A percentile compares a stretch with the other conserved stretches of the same genome.
These are phyloP conservation scores for Hypoxylon sp. DNA, from an alignment of 2,329 filamentous ascomycete genomes.

Conservation along the genomic window DNA sequence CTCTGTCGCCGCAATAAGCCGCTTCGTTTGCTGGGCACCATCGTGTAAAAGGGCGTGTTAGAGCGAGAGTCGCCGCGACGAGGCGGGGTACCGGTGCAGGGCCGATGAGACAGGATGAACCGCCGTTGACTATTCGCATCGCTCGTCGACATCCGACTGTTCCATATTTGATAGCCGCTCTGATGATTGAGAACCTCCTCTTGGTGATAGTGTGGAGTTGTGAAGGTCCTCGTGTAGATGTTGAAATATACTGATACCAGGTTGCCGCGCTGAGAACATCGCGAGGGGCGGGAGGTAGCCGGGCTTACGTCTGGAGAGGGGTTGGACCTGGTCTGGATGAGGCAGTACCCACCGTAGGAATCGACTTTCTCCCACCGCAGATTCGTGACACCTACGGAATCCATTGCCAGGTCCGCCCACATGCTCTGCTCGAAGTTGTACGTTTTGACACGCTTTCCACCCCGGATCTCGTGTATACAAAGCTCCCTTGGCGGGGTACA, in stretches of 20 bases:
- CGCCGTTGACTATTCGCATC: slow-evolving; percentile 9
- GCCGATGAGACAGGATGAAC: slow-evolving; percentile 17
- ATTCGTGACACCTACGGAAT: slow-evolving; percentile 28
- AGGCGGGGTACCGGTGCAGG: slow-evolving; percentile 2
- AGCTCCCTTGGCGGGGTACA: slow-evolving; percentile 27
- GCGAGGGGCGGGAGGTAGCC: slow-evolving; percentile 10
- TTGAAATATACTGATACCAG: slow-evolving; percentile 43
- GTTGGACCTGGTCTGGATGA: slow-evolving; percentile 39
- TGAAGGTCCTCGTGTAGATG: slow-evolving; percentile 44
- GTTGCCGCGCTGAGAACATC: slow-evolving; percentile 28
- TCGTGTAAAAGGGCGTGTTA: slow-evolving; percentile 29
- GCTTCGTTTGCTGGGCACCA: slow-evolving; percentile 1
- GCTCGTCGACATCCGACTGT: slow-evolving; percentile 28
- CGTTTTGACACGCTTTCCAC: slow-evolving; percentile 33
- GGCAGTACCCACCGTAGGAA: slow-evolving; percentile 42
- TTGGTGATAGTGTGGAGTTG: slow-evolving; percentile 40
- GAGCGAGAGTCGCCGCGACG: slow-evolving; percentile 2
- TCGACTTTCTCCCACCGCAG: slow-evolving; percentile 45
- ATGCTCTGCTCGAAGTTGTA: slow-evolving; percentile 28
- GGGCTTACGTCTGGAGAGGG: not conserved
- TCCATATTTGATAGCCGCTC: slow-evolving; percentile 41
- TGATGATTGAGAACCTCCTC: slow-evolving; percentile 26
- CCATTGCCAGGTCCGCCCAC: slow-evolving; percentile 27
- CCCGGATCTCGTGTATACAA: slow-evolving; percentile 40
- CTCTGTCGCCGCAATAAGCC: slow-evolving; percentile 14